Conservation (phyloP, 2,329 filamentous ascomycete genomes). For the Sporothrix globosa region DNA sequence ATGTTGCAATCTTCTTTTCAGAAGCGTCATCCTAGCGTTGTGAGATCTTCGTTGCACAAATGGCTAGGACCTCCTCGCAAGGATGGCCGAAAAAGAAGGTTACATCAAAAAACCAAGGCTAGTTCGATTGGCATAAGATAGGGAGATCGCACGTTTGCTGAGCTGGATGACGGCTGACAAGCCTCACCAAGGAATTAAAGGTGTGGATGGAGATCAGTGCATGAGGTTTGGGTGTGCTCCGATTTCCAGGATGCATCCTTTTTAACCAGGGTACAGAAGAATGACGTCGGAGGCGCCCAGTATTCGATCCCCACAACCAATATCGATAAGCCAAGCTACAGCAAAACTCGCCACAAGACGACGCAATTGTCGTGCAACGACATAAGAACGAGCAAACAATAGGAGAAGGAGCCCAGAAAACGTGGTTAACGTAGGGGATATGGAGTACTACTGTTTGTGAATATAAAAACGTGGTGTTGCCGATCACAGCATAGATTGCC, state of each 20-base stretch:
- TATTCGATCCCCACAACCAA: constrained; percentile 12
- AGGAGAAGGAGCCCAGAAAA: not conserved
- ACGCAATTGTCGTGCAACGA: constrained; percentile 23
- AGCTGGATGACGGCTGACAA: not conserved
- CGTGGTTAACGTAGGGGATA: not conserved
- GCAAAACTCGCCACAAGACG: constrained; percentile 8
- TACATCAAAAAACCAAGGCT: constrained; percentile 21
- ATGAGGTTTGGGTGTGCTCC: not conserved
- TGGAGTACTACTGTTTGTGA: not conserved
- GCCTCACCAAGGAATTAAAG: not conserved
- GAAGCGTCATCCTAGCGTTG: not conserved
- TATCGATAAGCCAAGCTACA: constrained; percentile 3
- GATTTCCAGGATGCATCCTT: not conserved
- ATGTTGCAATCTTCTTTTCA: not conserved
- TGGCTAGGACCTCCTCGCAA: not conserved
- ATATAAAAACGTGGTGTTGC: constrained; percentile 17
- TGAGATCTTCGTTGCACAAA: not conserved
- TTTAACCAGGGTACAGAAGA: not conserved
- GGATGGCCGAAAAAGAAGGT: constrained; percentile 9
- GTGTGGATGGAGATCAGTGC: not conserved
- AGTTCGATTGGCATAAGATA: no score
- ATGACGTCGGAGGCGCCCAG: constrained; percentile 22
- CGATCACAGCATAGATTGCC: constrained; percentile 5
- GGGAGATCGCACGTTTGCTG: not conserved
- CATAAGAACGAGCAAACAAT: constrained; percentile 7